phyloP scores from a whole-genome alignment of 1,139 yeast species.

The Blastobotrys serpentis region DNA sequence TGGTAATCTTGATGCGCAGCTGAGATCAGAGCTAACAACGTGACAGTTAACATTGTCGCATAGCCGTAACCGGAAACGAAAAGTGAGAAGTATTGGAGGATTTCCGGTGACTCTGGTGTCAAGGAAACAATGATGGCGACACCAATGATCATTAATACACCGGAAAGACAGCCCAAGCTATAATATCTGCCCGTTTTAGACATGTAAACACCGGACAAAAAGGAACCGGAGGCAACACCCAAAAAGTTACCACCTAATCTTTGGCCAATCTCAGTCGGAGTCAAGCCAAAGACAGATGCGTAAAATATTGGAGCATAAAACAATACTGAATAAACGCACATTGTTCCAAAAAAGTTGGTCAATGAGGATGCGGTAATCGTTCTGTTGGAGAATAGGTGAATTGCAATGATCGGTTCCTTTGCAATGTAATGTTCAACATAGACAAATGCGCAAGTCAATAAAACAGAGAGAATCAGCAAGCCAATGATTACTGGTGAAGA shows the following conservation, averaged over 20 bases:
- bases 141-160: slow-evolving; percentile 50
- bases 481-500: slow-evolving; percentile 39
- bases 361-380: slow-evolving; percentile 65
- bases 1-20: slow-evolving; percentile 60
- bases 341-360: slow-evolving; percentile 63
- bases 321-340: slow-evolving; percentile 53
- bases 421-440: slow-evolving; percentile 57
- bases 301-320: slow-evolving; percentile 67
- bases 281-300: slow-evolving; percentile 53
- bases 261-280: slow-evolving; percentile 60
- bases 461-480: slow-evolving; percentile 31
- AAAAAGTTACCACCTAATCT: slow-evolving; percentile 65
- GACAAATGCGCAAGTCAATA: slow-evolving; percentile 41
- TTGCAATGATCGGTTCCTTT: slow-evolving; percentile 67
- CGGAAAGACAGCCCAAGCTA: slow-evolving; percentile 47
- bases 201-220: slow-evolving; percentile 70
- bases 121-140: slow-evolving; percentile 34
- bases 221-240: slow-evolving; percentile 68
- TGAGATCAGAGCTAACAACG: slow-evolving; percentile 65
- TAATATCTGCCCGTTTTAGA: slow-evolving; percentile 66
- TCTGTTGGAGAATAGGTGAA: slow-evolving; percentile 52
- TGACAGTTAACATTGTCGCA: slow-evolving; percentile 62
- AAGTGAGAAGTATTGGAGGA: slow-evolving; percentile 35
- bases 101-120: slow-evolving; percentile 20
- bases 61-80: slow-evolving; percentile 58